Evolutionary conservation across 169 alveolate genomes (phyloP), one percentile per base, ranked within the genome.

Genomic region (Plasmodium inui): DNA sequence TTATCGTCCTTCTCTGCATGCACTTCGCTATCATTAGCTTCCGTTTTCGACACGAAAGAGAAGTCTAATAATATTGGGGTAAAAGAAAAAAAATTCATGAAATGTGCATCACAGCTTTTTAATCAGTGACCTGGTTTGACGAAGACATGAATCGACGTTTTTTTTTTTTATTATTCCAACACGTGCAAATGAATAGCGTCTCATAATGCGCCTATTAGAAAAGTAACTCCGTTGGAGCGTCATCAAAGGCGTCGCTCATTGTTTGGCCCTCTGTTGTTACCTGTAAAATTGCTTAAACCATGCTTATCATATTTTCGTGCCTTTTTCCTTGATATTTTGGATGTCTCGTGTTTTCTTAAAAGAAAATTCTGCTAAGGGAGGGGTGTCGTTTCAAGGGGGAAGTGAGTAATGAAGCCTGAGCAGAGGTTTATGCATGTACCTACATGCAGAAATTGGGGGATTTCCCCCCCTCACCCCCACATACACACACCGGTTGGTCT

Each of bases 11-110:
- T 28, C 55, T 71, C 83, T 10, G 72, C 46, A 22, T 78, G 71
- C n/a, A 17, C 53, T 5, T 71, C n/a, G 41, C 71, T 89, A 61
- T 57, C 83, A 37, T 17, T 72, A n/a, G 28, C 53, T 22, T 79
- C 89, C 28, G 26, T 41, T 89, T 55, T 37, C 22, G 79, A 79
- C 34, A 79, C 12, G 73, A 89, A 89, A 67, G 94, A 89, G 53
- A 78, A 61, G 46, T 19, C 94, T 89, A 89, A 22, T 19, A 73
- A 41, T 39, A 26, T 53, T 10, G 19, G 41, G 57, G 34, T 41
- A 30, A 19, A 46, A 86, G 8, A 37, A 32, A 3, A 46, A 30
- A 46, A 83, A 44, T 30, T 32, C 28, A 28, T 55, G 37, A 37
- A 67, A 17, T 67, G 19, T 46, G 19, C 26, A 12, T 28, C n/a